A percentile compares a stretch with the other conserved stretches of the same genome.
These are phyloP conservation scores for Cymbopogon flexuosus DNA, from an alignment of 202 grass and related monocot genomes.

Conservation along the genomic window DNA sequence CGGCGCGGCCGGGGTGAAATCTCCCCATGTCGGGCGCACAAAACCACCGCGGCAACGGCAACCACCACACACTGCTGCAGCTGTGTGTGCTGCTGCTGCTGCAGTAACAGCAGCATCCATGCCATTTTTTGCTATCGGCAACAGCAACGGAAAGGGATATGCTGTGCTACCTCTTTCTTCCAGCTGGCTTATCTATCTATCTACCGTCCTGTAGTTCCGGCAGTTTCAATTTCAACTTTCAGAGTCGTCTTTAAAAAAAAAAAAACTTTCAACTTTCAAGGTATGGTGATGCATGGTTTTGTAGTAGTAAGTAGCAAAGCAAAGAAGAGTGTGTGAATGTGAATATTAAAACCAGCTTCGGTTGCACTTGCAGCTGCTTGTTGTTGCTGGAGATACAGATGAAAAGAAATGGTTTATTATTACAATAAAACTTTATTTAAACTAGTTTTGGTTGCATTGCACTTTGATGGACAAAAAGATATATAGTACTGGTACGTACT, in stretches of 20 bases:
- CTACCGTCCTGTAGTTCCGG: not conserved
- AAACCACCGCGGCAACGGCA: constrained; percentile 39
- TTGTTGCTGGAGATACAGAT: not conserved
- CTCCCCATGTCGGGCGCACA: not conserved
- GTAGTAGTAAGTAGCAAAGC: not conserved
- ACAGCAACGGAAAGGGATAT: constrained; percentile 31
- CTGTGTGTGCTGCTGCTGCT: not conserved
- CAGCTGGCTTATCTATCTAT: not conserved
- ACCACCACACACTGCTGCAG: not conserved
- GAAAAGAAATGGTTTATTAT: not conserved
- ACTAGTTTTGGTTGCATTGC: not conserved
- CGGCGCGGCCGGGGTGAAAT: not conserved
- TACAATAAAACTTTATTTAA: not conserved
- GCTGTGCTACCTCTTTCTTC: not conserved
- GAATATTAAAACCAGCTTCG: not conserved
- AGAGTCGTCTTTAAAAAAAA: not conserved
- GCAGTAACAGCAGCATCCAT: constrained; percentile 42
- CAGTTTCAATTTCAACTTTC: not conserved
- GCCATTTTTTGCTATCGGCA: constrained; percentile 20
- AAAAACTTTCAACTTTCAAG: not conserved
- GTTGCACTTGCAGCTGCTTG: constrained; percentile 5
- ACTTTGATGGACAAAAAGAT: not conserved
- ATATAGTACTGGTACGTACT: not conserved
- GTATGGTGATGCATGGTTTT: not conserved
- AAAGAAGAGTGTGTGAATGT: not conserved